Evolutionary conservation across 768 basidiomycete species (phyloP), one percentile per base, ranked within the genome.

Genomic region (Xerocomellus intermedius): DNA sequence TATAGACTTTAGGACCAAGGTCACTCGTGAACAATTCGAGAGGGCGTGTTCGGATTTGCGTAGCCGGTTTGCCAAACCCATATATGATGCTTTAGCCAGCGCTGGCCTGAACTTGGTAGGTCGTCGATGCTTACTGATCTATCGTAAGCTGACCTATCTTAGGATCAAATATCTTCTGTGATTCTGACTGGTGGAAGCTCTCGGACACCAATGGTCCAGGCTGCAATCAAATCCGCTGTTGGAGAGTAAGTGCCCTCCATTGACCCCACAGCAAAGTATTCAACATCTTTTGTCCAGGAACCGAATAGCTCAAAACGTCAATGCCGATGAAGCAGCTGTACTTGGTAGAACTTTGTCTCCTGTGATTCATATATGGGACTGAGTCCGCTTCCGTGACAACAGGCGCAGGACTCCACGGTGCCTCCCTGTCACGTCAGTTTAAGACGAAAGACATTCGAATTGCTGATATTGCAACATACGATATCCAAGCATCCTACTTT

Each of bases 281-380:
- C 53, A 48, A 55, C 45, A 21, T 42, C 21, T 43, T 24, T 54
- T 16, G 16, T 50, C 16, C 48, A 89, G 86, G 44, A 82, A 86
- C 49, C 92, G 91, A 72, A 88, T 98, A 54, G 92, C 96, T 6
- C 79, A 87, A 66, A 98, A 98, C 62, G 91, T 99, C 57, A 98
- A 99, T 69, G 88, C 96, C 0, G 97, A 98, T 68, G 97, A 99
- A 74, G 91, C 94, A 0, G 91, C 89, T 24, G 96, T 98, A 19
- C 82, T 99, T 42, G 94, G 89, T 79, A 69, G 21, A 61, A 46
- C 22, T 8, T 8, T 21, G 16, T 56, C 22, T 50, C 17, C 3
- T 42, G 47, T 54, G 36, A 41, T 2, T 16, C 2, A 32, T 43
- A 28, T 21, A n/a, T 50, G 28, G 26, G 50, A 48, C 63, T 52